Percentiles rank a stretch among this genome's conserved stretches.
Conservation (phyloP, 2,329 filamentous ascomycete species). For the Ceratocystis diversiconidia region DNA sequence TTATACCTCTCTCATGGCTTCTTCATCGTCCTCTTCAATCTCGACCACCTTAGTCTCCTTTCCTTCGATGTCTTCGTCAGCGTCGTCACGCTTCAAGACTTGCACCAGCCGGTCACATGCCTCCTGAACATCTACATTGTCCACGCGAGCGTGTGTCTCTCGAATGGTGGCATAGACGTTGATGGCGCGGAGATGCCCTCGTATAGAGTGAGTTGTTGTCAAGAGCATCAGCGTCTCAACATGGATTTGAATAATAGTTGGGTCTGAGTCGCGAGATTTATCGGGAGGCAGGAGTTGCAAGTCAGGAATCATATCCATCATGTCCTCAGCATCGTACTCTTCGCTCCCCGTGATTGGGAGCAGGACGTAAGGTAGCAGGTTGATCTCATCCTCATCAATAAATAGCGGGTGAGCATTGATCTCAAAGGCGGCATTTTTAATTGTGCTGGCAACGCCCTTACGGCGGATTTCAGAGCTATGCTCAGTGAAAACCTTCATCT, state of each 20-base stretch:
- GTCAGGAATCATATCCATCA: constrained; percentile 73
- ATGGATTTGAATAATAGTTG: constrained; percentile 67
- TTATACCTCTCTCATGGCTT: constrained; percentile 41
- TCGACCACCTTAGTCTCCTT: constrained; percentile 32
- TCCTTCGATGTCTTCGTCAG: constrained; percentile 32
- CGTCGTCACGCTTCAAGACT: constrained; percentile 70
- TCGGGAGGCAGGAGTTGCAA: constrained; percentile 79
- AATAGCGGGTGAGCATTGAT: constrained; percentile 56
- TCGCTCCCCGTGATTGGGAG: constrained; percentile 79
- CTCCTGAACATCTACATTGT: constrained; percentile 68
- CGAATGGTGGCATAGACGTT: constrained; percentile 82
- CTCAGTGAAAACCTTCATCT: constrained; percentile 88
- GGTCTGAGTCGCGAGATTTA: constrained; percentile 69
- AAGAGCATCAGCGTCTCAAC: constrained; percentile 77
- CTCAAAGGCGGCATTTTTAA: constrained; percentile 89
- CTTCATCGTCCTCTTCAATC: constrained; percentile 35
- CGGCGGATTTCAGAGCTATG: constrained; percentile 70
- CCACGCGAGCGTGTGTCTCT: constrained; percentile 65
- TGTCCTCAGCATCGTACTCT: constrained; percentile 78
- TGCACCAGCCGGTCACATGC: constrained; percentile 83
- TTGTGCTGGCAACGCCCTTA: constrained; percentile 86
- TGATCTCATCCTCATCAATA: constrained; percentile 55
- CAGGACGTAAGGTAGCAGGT: constrained; percentile 77
- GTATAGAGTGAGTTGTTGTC: constrained; percentile 60
- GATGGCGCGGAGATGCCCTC: constrained; percentile 58